phyloP scores from a whole-genome alignment of 2,329 filamentous ascomycete genomes.

The Polychaeton citri region DNA sequence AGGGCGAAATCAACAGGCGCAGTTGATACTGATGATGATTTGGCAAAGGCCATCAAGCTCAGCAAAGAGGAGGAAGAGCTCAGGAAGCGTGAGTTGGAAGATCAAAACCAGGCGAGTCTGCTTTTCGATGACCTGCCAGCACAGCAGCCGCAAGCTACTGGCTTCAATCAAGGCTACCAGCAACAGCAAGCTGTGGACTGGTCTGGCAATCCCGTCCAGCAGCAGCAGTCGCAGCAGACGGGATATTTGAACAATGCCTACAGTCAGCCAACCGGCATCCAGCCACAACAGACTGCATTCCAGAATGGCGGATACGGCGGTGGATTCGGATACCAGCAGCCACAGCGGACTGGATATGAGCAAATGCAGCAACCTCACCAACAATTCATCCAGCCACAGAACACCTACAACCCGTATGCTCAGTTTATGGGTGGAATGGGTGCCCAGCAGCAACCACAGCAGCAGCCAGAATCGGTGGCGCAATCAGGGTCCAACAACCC shows the following conservation, averaged over 20 bases:
- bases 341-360: conserved; percentile 59
- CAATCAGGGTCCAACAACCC: conserved; percentile 87
- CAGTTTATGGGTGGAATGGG: conserved; percentile 42
- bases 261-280: conserved; percentile 65
- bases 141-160: conserved; percentile 58
- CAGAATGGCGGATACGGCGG: conserved; percentile 57
- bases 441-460: conserved; percentile 38
- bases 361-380: conserved; percentile 39
- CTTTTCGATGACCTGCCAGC: conserved; percentile 73
- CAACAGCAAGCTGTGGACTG: conserved; percentile 94
- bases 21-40: conserved; percentile 60
- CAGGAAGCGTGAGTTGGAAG: conserved; percentile 72
- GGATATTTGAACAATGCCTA: conserved; percentile 56
- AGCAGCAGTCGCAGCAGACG: conserved; percentile 50
- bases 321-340: conserved; percentile 39
- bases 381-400: conserved; percentile 42
- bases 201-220: conserved; percentile 87
- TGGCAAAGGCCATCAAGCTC: conserved; percentile 87
- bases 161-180: conserved; percentile 94
- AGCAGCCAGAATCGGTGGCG: conserved; percentile 46
- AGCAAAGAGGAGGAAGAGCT: conserved; percentile 90
- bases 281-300: conserved; percentile 48
- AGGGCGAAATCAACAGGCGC: conserved; percentile 20
- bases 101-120: conserved; percentile 60
- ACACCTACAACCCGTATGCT: conserved; percentile 41